A percentile compares a stretch with the other conserved stretches of the same genome.
Conservation (phyloP, 108 stramenopile species). For the Fistulifera solaris region DNA sequence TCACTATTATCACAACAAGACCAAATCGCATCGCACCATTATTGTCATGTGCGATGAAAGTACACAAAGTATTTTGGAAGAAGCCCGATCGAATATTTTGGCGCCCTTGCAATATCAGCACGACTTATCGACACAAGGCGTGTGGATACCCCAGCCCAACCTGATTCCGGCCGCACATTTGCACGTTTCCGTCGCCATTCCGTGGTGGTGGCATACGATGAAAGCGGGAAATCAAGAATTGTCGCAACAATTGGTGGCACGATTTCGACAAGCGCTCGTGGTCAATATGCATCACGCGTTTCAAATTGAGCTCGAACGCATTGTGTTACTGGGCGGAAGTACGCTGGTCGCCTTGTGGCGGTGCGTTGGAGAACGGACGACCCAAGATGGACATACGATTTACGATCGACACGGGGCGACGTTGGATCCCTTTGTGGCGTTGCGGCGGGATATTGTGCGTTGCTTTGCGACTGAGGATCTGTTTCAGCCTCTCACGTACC, state of each 20-base stretch:
- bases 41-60: conserved; percentile 37
- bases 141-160: conserved; percentile 40
- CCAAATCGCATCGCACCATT: conserved; percentile 37
- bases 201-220: conserved; percentile 64
- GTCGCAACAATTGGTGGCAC: conserved; percentile 19
- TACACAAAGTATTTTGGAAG: conserved; percentile 18
- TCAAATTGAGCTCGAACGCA: conserved; percentile 44
- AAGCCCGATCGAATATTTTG: conserved; percentile 32
- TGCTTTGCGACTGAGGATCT: conserved; percentile 45
- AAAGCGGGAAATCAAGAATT: conserved; percentile 30
- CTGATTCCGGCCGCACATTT: conserved; percentile 37
- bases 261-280: conserved; percentile 41
- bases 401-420: conserved; percentile 41
- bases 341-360: conserved; percentile 47
- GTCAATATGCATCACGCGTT: conserved; percentile 47
- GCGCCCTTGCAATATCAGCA: conserved; percentile 24
- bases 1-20: conserved; percentile 19
- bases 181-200: conserved; percentile 46
- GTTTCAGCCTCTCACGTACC: conserved; percentile 38
- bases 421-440: conserved; percentile 33
- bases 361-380: conserved; percentile 40
- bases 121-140: conserved; percentile 25
- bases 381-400: conserved; percentile 16
- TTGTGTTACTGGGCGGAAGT: conserved; percentile 47
- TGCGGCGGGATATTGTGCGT: conserved; percentile 43